These are phyloP conservation scores for Citrullus mucosospermus DNA, from an alignment of 306 rosid species.

Conservation along the genomic window DNA sequence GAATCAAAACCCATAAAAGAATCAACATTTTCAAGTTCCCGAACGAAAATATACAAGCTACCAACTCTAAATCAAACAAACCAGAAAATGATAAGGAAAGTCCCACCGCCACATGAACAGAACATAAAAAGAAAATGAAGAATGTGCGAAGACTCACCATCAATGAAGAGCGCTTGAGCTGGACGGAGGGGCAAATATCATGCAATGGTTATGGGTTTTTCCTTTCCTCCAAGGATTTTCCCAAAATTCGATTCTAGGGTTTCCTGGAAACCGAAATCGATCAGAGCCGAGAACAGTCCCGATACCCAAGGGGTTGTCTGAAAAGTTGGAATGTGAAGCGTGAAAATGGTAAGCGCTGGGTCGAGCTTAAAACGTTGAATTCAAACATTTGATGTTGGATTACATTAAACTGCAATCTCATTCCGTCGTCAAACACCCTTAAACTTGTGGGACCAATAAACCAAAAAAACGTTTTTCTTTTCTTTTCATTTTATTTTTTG, in stretches of 20 bases:
- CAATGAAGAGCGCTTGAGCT: neutral
- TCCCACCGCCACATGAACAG: neutral
- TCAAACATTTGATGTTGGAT: no score
- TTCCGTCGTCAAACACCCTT: neutral
- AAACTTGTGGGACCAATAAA: neutral
- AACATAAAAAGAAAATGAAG: neutral
- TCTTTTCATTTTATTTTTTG: no score
- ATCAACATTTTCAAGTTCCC: neutral
- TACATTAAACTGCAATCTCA: neutral
- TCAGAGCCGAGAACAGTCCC: neutral
- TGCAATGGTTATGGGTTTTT: neutral
- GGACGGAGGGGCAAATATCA: neutral
- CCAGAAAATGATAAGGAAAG: neutral
- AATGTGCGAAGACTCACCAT: neutral
- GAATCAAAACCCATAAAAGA: neutral
- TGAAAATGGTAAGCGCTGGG: no score
- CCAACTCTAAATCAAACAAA: neutral
- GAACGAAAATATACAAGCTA: neutral
- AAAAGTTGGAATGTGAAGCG: neutral
- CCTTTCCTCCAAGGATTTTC: neutral
- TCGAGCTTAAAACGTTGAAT: no score
- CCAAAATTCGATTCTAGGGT: neutral
- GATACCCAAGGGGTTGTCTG: neutral
- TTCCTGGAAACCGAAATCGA: no score
- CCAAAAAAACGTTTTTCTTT: neutral